A percentile compares a stretch with the other conserved stretches of the same genome.
Evolutionary conservation across 2,329 filamentous ascomycete genomes (phyloP).

Genomic region (Cladophialophora immunda): DNA sequence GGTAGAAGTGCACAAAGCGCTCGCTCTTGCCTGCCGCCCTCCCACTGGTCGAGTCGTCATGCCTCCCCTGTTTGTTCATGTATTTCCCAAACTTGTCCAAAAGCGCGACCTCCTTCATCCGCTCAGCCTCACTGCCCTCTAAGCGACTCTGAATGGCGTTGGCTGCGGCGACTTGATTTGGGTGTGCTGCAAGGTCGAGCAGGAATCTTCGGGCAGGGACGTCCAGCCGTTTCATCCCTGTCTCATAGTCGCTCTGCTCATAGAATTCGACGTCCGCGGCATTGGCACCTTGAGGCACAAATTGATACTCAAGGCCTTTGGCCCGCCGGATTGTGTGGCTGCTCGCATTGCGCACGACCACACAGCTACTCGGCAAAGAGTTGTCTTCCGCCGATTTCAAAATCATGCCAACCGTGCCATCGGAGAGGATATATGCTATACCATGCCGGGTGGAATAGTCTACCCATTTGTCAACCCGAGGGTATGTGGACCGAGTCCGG

Average conservation of each 20-base stretch:
- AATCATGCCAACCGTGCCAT: constrained; percentile 60
- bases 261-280: constrained; percentile 56
- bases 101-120: constrained; percentile 57
- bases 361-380: constrained; percentile 53
- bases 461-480: constrained; percentile 62
- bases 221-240: constrained; percentile 52
- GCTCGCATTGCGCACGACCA: constrained; percentile 57
- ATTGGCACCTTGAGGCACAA: constrained; percentile 49
- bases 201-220: constrained; percentile 52
- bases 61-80: constrained; percentile 59
- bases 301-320: constrained; percentile 53
- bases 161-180: constrained; percentile 38
- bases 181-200: constrained; percentile 35
- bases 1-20: constrained; percentile 60
- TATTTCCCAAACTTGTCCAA: constrained; percentile 62
- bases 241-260: constrained; percentile 52
- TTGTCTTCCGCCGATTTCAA: constrained; percentile 55
- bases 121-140: constrained; percentile 53
- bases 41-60: constrained; percentile 46
- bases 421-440: constrained; percentile 61
- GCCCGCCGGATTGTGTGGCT: constrained; percentile 56
- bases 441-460: constrained; percentile 62
- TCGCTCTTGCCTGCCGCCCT: constrained; percentile 42
- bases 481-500: constrained; percentile 44
- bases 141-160: constrained; percentile 41